Evolutionary conservation across 352 stramenopile species (phyloP).

Genomic region (Hyaloperonospora arabidopsidis): DNA sequence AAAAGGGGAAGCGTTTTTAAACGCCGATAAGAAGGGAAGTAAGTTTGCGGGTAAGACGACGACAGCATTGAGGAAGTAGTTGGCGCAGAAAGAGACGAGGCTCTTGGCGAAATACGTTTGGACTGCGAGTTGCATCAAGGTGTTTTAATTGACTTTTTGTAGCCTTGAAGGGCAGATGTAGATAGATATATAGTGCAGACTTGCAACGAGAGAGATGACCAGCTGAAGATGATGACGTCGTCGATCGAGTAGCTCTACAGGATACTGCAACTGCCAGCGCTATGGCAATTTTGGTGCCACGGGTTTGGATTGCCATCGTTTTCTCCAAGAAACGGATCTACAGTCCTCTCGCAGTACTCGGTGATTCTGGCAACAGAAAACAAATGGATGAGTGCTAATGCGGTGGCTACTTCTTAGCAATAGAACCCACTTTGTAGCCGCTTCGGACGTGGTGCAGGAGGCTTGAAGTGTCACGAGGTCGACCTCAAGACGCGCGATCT

Average conservation of each 20-base stretch:
- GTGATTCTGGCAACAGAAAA: slow-evolving; percentile 36
- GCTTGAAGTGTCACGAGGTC: slow-evolving; percentile 76
- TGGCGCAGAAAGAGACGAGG: slow-evolving; percentile 13
- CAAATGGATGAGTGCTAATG: slow-evolving; percentile 1
- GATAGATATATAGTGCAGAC: slow-evolving; percentile 13
- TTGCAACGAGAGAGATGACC: slow-evolving; percentile 8
- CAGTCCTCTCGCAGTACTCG: slow-evolving; percentile 65
- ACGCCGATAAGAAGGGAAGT: slow-evolving; percentile 45
- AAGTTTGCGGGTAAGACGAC: slow-evolving; percentile 22
- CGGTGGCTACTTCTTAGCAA: neutral
- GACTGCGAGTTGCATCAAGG: slow-evolving; percentile 26
- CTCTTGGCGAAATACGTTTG: slow-evolving; percentile 32
- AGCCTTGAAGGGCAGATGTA: neutral
- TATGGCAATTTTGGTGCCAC: slow-evolving; percentile 64
- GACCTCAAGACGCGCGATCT: slow-evolving; percentile 68
- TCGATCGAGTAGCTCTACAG: slow-evolving; percentile 24
- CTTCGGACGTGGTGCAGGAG: slow-evolving; percentile 71
- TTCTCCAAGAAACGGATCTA: slow-evolving; percentile 69
- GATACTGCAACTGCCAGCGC: slow-evolving; percentile 56
- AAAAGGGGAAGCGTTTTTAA: slow-evolving; percentile 69
- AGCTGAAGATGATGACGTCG: slow-evolving; percentile 2
- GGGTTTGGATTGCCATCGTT: slow-evolving; percentile 59
- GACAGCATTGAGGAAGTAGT: slow-evolving; percentile 29
- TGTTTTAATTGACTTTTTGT: slow-evolving; percentile 10
- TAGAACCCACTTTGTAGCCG: slow-evolving; percentile 60